Percentiles rank a stretch among this genome's conserved stretches.
Conservation (phyloP, 257 asterid species). For the Solanum arcanum region DNA sequence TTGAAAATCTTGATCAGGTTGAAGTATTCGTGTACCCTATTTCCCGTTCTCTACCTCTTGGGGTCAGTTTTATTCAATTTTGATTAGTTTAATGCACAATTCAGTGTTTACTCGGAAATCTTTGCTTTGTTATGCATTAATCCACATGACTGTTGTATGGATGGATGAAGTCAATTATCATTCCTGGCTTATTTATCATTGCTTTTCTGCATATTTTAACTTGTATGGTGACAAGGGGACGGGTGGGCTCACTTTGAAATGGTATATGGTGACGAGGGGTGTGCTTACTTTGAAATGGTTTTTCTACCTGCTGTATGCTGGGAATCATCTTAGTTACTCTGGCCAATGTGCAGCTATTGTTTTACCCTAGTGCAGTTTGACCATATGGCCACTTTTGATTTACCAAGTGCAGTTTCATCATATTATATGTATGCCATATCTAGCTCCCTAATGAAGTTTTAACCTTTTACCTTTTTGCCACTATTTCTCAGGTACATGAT, state of each 20-base stretch:
- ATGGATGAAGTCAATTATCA: background rate
- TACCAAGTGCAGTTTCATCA: background rate
- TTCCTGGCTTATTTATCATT: background rate
- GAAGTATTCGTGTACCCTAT: background rate
- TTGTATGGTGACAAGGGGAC: background rate
- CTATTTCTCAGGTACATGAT: constrained; percentile 64
- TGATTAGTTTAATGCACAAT: background rate
- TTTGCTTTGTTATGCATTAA: background rate
- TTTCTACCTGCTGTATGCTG: background rate
- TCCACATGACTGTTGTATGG: background rate
- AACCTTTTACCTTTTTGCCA: background rate
- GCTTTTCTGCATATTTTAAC: background rate
- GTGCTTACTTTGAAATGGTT: background rate
- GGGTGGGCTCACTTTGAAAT: background rate
- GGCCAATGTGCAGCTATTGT: background rate
- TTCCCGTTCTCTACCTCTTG: background rate
- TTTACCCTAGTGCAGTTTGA: background rate
- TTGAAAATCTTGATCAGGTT: background rate
- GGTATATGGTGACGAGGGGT: background rate
- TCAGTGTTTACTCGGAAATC: background rate
- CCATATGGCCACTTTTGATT: background rate
- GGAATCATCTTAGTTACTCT: background rate
- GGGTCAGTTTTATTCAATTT: background rate
- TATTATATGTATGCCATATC: background rate
- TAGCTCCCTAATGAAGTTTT: background rate